Evolutionary conservation across 164 flowering plant genomes (phyloP).

Genomic region (Cinnamomum chago): DNA sequence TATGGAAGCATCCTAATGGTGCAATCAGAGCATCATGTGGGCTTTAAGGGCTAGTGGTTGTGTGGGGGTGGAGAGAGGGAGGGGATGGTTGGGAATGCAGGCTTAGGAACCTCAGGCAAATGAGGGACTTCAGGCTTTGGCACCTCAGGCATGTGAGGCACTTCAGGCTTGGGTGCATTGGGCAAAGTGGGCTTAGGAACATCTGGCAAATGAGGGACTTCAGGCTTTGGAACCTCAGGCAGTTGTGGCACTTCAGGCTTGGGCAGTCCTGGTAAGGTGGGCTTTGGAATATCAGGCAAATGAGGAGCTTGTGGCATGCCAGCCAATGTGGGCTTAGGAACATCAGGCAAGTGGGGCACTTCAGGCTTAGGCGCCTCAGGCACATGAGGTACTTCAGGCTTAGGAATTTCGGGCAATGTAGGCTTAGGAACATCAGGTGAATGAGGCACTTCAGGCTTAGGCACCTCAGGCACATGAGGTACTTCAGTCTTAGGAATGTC

Average conservation of each 20-base stretch:
- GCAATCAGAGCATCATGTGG: not conserved
- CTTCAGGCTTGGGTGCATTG: not conserved
- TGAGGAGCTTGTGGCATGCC: not conserved
- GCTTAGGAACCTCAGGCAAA: not conserved
- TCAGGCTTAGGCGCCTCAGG: not conserved
- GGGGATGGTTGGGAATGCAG: not conserved
- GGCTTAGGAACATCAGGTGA: not conserved
- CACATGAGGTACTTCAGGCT: not conserved
- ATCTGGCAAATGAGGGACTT: not conserved
- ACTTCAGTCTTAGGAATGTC: not conserved
- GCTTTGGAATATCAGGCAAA: not conserved
- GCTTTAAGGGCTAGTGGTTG: not conserved
- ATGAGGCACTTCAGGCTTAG: not conserved
- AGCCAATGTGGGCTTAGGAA: not conserved
- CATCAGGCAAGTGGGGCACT: not conserved
- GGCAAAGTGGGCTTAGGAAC: not conserved
- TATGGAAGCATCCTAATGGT: no score
- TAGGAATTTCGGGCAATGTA: not conserved
- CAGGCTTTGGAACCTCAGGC: not conserved
- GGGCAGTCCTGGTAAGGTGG: not conserved
- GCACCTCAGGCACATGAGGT: not conserved
- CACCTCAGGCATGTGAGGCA: not conserved
- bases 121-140: not conserved
- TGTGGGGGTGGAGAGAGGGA: conserved; percentile 1
- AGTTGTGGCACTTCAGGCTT: not conserved